Evolutionary conservation across 2,329 filamentous ascomycete genomes (phyloP).

Genomic region (Lasiodiplodia sp.): DNA sequence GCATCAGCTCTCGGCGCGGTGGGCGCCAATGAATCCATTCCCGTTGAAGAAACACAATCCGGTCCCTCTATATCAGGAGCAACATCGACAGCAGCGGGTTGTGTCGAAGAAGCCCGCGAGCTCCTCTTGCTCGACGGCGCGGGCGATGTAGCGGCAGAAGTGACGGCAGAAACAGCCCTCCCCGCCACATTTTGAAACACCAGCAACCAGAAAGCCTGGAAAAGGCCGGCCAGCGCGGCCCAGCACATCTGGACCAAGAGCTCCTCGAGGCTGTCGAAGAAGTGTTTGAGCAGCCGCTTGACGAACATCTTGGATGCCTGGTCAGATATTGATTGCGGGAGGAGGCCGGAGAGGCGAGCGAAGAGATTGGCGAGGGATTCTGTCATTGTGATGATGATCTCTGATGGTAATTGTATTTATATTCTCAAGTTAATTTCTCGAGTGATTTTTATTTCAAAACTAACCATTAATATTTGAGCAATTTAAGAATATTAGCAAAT

Average conservation of each 20-base stretch:
- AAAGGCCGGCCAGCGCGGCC: neutral
- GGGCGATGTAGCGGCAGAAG: neutral
- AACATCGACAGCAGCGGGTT: neutral
- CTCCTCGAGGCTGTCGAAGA: slow-evolving; percentile 2
- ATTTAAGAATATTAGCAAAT: neutral
- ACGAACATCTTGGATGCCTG: slow-evolving; percentile 14
- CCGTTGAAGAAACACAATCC: neutral
- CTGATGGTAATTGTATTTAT: no score
- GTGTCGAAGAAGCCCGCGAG: neutral
- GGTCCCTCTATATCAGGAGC: neutral
- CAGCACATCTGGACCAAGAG: neutral
- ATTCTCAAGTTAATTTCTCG: no score
- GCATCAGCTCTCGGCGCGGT: neutral
- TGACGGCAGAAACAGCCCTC: neutral
- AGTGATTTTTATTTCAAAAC: neutral
- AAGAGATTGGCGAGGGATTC: neutral
- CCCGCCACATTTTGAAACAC: neutral
- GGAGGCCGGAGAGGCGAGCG: neutral
- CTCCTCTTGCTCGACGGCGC: neutral
- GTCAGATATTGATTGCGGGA: neutral
- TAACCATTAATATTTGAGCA: neutral
- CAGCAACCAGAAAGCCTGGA: neutral
- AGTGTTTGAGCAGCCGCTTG: neutral
- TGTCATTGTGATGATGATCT: neutral
- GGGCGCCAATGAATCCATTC: neutral